Evolutionary conservation across 345 rosid genomes (phyloP).

Genomic region (Populus nigra): DNA sequence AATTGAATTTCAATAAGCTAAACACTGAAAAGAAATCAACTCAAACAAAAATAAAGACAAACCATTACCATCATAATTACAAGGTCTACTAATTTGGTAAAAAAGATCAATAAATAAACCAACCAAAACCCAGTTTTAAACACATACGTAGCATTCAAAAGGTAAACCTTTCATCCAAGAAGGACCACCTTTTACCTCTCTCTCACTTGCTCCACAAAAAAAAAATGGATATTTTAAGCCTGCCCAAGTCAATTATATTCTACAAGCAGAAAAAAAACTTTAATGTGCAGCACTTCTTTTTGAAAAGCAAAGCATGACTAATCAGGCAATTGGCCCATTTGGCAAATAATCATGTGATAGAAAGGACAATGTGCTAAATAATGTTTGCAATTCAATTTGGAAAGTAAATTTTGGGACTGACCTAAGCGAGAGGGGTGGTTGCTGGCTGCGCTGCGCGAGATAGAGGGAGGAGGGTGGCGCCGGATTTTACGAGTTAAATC

Average conservation of each 20-base stretch:
- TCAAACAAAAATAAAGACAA: not conserved
- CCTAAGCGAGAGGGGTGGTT: too few species aligned
- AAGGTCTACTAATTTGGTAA: not conserved
- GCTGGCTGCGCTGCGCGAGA: too few species aligned
- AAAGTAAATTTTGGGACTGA: too few species aligned
- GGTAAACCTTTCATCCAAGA: not conserved
- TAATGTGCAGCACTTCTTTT: constrained; percentile 19
- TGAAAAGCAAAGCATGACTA: not conserved
- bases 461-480: too few species aligned
- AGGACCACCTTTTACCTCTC: not conserved
- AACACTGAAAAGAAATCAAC: constrained; percentile 16
- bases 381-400: too few species aligned
- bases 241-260: constrained; percentile 22
- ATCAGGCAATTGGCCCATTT: not conserved
- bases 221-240: constrained; percentile 4
- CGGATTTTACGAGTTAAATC: too few species aligned
- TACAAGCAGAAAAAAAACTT: not conserved
- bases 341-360: constrained; percentile 1
- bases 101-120: not conserved
- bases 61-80: not conserved
- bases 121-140: too few species aligned
- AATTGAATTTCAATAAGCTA: constrained; percentile 9
- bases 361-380: too few species aligned
- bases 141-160: not conserved
- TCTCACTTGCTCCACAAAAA: not conserved